These are phyloP conservation scores for Sporothrix variecibatus DNA, from an alignment of 2,329 filamentous ascomycete species.

Conservation along the genomic window DNA sequence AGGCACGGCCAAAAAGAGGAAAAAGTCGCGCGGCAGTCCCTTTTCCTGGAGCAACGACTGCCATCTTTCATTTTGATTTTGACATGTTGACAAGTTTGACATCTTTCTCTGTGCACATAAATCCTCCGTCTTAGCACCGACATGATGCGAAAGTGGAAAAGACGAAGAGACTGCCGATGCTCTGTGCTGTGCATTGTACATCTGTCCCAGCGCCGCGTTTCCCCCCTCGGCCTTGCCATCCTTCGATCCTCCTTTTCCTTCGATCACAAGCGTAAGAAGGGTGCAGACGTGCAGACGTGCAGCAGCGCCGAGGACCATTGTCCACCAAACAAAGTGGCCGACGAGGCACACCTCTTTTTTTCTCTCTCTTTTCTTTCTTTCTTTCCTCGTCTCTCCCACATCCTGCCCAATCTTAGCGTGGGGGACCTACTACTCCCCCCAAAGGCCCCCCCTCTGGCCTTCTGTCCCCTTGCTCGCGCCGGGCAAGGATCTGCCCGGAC, in stretches of 20 bases:
- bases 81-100: not conserved
- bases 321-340: not conserved
- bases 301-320: not conserved
- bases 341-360: not conserved
- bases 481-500: slow-evolving; percentile 5
- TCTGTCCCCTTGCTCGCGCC: not conserved
- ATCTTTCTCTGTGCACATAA: not conserved
- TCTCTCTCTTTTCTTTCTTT: not conserved
- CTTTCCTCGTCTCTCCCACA: not conserved
- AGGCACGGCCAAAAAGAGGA: not conserved
- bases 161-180: not conserved
- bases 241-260: not conserved
- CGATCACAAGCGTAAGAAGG: not conserved
- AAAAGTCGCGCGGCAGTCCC: not conserved
- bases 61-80: not conserved
- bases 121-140: not conserved
- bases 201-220: not conserved
- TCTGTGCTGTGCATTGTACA: slow-evolving; percentile 1
- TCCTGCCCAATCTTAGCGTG: slow-evolving; percentile 3
- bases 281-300: not conserved
- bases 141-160: not conserved
- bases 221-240: too few relatives aligned
- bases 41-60: not conserved
- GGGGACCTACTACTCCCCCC: too few relatives aligned
- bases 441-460: not conserved